These are phyloP conservation scores for Plasmopara viticola DNA, from an alignment of 352 stramenopile genomes.

Conservation along the genomic window DNA sequence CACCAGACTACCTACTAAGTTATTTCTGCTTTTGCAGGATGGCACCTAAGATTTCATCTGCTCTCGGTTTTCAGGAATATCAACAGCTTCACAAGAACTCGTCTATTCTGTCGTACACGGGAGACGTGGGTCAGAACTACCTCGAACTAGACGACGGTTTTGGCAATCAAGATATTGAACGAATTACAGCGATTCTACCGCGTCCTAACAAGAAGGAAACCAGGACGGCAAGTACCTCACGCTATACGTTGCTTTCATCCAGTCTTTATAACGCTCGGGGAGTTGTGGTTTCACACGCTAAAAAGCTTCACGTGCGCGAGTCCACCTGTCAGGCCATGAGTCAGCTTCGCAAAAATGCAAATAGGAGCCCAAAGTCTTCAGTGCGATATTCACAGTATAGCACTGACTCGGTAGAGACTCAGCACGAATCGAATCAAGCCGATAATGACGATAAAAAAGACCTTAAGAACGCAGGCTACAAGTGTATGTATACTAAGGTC, in stretches of 20 bases:
- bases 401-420: no score
- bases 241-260: conserved; percentile 17
- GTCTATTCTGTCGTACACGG: conserved; percentile 23
- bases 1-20: not conserved
- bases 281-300: conserved; percentile 7
- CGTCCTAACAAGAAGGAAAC: not conserved
- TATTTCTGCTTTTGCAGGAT: conserved; percentile 20
- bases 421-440: conserved; percentile 7
- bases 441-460: conserved; percentile 8
- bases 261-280: conserved; percentile 15
- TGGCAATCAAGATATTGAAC: conserved; percentile 6
- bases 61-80: conserved; percentile 17
- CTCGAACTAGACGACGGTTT: conserved; percentile 12
- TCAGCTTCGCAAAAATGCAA: conserved; percentile 19
- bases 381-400: not conserved
- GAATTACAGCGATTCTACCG: not conserved
- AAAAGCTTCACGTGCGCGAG: conserved; percentile 23
- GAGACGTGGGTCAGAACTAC: conserved; percentile 24
- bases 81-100: conserved; percentile 22
- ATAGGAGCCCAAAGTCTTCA: conserved; percentile 3
- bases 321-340: conserved; percentile 20
- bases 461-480: conserved; percentile 7
- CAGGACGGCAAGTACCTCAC: conserved; percentile 4
- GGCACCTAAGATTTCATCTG: conserved; percentile 19
- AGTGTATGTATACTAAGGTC: conserved; percentile 24